Base-by-base conservation (phyloP, 176 grass and related monocot species). In the Melocanna baccifera region DNA sequence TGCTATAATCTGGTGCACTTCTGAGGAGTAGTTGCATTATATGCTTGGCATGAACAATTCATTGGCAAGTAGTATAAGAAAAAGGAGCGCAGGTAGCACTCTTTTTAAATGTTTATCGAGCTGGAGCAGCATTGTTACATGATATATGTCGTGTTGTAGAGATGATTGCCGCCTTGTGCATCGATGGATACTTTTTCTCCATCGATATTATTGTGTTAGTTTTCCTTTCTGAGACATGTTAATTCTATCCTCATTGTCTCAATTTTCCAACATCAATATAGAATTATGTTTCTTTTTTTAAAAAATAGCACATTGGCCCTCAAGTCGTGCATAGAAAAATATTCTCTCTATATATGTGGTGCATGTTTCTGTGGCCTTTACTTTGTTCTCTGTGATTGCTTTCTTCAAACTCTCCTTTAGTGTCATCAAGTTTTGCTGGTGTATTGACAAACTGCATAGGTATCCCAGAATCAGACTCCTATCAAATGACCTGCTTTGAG, bases 111-210 rank as follows among this genome's bases (percentile, higher is more conserved):
- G 25, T 40, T 77, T 52, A 30, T 37, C 0, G 3, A 52, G 40
- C 36, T 80, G 11, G 62, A 51, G 71, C 51, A 4, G 14, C 48
- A 69, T 57, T 76, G 15, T 69, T 61, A n/a, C 9, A 6, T 48
- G 73, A 29, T 55, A 72, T 80, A 43, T 78, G 67, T 19, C 28
- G 4, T 72, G 50, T 61, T 73, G 48, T 78, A 55, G 66, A 42
- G 29, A 28, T 12, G 39, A 61, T 73, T 86, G 28, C 73, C 73
- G 9, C 40, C 10, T 74, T 83, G 28, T 30, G 43, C 25, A 18
- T 36, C 6, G 19, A 32, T 80, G 43, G 43, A 22, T 51, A 62
- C 40, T 50, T 73, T 36, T 46, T 48, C 16, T 67, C 15, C 67
- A 34, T 73, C 51, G 43, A 10, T 16, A 29, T 26, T 50, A 56